A percentile compares a stretch with the other conserved stretches of the same genome.
Evolutionary conservation across 345 rosid species (phyloP).

Genomic region (Populus pruinosa): DNA sequence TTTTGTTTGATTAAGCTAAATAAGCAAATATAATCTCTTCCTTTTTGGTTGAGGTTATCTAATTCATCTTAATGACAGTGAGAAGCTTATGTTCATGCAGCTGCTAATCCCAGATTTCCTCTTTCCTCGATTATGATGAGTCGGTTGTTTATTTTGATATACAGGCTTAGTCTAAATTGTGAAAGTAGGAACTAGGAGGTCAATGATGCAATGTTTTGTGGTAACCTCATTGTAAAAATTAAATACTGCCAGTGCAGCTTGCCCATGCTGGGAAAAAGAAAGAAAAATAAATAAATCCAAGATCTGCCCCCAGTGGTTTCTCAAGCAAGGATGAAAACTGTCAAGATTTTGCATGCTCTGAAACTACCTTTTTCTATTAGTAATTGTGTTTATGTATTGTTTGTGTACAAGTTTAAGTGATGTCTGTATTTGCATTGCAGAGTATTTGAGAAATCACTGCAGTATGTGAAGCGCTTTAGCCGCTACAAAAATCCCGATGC

Average conservation of each 20-base stretch:
- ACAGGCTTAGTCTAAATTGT: neutral
- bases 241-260: neutral
- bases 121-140: neutral
- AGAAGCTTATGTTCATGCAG: neutral
- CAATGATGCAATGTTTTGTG: neutral
- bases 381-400: neutral
- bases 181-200: neutral
- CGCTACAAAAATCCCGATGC: conserved; percentile 98
- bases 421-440: conserved; percentile 34
- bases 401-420: neutral
- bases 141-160: neutral
- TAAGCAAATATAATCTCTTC: neutral
- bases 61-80: neutral
- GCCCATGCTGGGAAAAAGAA: neutral
- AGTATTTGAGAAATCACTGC: conserved; percentile 96
- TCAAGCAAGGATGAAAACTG: neutral
- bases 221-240: neutral
- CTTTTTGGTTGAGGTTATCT: neutral
- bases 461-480: conserved; percentile 96
- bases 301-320: neutral
- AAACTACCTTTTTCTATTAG: neutral
- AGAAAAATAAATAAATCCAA: neutral
- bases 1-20: neutral
- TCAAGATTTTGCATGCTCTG: neutral
- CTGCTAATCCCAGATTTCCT: neutral